A percentile compares a stretch with the other conserved stretches of the same genome.
Conservation (phyloP, 75 land plant genomes). For the Picea glauca region DNA sequence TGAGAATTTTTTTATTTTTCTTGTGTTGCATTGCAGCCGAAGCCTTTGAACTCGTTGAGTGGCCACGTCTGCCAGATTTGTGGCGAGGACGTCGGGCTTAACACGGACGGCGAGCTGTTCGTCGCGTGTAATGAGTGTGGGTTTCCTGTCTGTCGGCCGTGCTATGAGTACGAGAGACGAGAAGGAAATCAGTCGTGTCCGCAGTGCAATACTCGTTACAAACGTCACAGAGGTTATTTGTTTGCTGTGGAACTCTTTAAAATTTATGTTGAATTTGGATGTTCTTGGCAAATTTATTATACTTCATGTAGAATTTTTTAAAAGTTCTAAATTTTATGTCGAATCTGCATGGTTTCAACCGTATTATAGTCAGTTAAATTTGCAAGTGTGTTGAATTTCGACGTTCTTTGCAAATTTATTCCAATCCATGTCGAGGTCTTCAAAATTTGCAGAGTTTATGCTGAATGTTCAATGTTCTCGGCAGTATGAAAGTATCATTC, state of each 20-base stretch:
- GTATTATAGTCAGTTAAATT: neutral
- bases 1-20: neutral
- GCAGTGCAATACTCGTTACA: conserved; percentile 78
- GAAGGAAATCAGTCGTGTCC: conserved; percentile 76
- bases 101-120: conserved; percentile 68
- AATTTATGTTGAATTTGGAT: neutral
- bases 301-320: neutral
- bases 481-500: neutral
- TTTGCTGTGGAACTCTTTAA: no score
- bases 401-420: neutral
- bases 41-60: conserved; percentile 53
- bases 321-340: neutral
- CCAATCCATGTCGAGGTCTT: neutral
- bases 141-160: conserved; percentile 72
- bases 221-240: conserved; percentile 59
- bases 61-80: conserved; percentile 82
- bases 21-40: conserved; percentile 43
- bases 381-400: neutral
- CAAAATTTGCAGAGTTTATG: neutral
- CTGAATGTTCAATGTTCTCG: no score
- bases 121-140: conserved; percentile 90
- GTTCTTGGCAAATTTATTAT: no score
- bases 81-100: conserved; percentile 63
- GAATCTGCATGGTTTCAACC: neutral
- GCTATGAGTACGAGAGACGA: conserved; percentile 78